Evolutionary conservation across 495 filamentous ascomycete species (phyloP).

Genomic region (Aspergillus leporis): DNA sequence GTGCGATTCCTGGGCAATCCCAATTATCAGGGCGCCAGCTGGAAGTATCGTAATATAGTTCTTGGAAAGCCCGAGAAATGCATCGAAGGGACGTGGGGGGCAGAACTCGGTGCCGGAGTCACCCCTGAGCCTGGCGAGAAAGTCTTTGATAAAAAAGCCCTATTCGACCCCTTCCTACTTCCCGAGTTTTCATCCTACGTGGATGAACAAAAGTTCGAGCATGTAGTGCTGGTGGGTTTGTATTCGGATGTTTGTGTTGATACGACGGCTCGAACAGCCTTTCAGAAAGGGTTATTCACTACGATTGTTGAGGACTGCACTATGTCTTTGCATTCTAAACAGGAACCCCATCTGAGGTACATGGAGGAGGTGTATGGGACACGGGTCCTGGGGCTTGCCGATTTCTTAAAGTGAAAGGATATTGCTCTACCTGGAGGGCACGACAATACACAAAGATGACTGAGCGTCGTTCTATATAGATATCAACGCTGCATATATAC

Average conservation of each 20-base stretch:
- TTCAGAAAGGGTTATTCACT: conserved; percentile 7
- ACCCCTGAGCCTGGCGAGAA: neutral
- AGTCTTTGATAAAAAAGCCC: conserved; percentile 4
- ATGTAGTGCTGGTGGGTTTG: conserved; percentile 8
- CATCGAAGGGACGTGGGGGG: conserved; percentile 8
- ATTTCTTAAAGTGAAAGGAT: too few species aligned
- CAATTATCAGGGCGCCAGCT: conserved; percentile 4
- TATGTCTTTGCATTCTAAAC: neutral
- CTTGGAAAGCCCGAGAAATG: neutral
- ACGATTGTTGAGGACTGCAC: conserved; percentile 7
- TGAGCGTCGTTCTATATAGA: too few species aligned
- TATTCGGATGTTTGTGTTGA: conserved; percentile 10
- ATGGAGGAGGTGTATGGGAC: conserved; percentile 11
- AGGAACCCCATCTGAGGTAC: neutral
- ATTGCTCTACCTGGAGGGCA: too few species aligned
- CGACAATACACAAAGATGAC: too few species aligned
- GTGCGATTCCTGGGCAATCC: conserved; percentile 7
- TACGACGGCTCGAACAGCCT: conserved; percentile 6
- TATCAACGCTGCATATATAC: too few species aligned
- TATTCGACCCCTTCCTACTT: conserved; percentile 7
- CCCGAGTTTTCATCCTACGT: conserved; percentile 2
- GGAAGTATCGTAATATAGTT: conserved; percentile 5
- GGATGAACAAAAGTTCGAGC: neutral
- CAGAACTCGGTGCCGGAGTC: neutral
- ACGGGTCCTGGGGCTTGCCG: too few species aligned